These are phyloP conservation scores for Thielaviopsis euricoi DNA, from an alignment of 2,329 filamentous ascomycete species.

Conservation along the genomic window DNA sequence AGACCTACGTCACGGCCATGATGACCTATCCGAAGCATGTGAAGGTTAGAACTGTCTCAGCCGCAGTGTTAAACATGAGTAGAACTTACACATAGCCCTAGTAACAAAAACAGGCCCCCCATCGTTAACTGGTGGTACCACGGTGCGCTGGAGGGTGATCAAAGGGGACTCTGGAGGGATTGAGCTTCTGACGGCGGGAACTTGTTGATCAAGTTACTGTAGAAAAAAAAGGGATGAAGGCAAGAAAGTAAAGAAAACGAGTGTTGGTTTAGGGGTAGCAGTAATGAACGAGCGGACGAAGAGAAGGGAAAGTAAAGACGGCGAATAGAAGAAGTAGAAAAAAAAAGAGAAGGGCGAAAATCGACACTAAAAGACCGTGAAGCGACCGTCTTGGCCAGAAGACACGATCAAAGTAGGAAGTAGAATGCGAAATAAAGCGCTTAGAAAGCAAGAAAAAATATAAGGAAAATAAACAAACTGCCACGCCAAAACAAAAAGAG, in stretches of 20 bases:
- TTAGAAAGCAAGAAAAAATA: neutral
- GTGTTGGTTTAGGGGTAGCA: neutral
- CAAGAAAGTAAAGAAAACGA: neutral
- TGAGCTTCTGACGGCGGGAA: neutral
- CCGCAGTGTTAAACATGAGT: neutral
- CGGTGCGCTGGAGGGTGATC: neutral
- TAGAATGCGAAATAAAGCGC: neutral
- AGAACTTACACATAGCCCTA: constrained; percentile 25
- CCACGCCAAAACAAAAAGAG: neutral
- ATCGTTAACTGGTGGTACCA: constrained; percentile 16
- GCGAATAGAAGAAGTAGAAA: neutral
- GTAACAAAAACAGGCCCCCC: constrained; percentile 24
- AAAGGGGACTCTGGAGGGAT: neutral
- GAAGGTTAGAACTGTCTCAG: constrained; percentile 1
- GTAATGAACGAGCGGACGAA: neutral
- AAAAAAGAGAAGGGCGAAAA: neutral
- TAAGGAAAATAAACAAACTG: neutral
- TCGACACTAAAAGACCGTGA: neutral
- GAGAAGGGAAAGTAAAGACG: neutral
- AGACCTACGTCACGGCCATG: constrained; percentile 41
- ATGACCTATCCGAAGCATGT: constrained; percentile 26
- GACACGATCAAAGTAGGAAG: neutral
- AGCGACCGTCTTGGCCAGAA: neutral
- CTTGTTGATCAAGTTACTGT: neutral
- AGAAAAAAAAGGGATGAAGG: neutral